A percentile compares a stretch with the other conserved stretches of the same genome.
Conservation (phyloP, 345 rosid species). For the Aethionema arabicum region DNA sequence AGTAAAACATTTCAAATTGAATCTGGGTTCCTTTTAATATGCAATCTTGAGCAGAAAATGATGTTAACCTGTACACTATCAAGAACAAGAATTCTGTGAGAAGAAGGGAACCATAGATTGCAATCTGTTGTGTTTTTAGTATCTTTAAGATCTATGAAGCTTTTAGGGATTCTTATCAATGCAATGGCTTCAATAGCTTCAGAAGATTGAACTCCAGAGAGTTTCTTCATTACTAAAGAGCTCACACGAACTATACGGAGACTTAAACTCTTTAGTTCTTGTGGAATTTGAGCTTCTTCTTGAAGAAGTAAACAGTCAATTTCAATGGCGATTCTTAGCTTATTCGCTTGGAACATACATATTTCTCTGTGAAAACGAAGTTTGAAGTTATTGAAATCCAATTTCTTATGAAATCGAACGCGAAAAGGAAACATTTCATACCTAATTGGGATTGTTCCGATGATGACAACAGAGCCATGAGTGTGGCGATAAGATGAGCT, state of each 20-base stretch:
- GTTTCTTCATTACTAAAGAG: slow-evolving; percentile 72
- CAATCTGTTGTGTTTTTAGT: slow-evolving; percentile 36
- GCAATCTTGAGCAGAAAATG: neutral
- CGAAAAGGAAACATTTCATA: slow-evolving; percentile 26
- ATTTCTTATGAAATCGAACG: neutral
- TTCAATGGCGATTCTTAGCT: slow-evolving; percentile 37
- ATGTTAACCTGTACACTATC: slow-evolving; percentile 75
- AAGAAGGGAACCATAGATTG: slow-evolving; percentile 60
- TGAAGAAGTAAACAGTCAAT: slow-evolving; percentile 65
- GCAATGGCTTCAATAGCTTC: slow-evolving; percentile 82
- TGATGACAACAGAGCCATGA: slow-evolving; percentile 70
- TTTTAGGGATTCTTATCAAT: slow-evolving; percentile 66
- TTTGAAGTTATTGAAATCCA: slow-evolving; percentile 12
- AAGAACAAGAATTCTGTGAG: slow-evolving; percentile 72
- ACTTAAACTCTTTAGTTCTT: slow-evolving; percentile 42
- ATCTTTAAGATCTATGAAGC: slow-evolving; percentile 48
- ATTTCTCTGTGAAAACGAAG: slow-evolving; percentile 58
- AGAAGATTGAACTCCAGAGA: slow-evolving; percentile 72
- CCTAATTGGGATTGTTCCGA: slow-evolving; percentile 85
- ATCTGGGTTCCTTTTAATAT: neutral
- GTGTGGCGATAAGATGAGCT: slow-evolving; percentile 83
- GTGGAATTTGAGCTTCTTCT: slow-evolving; percentile 56
- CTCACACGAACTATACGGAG: slow-evolving; percentile 49
- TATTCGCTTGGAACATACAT: slow-evolving; percentile 45
- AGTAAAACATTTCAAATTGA: neutral